These are phyloP conservation scores for Davidsoniella virescens DNA, from an alignment of 2,329 filamentous ascomycete genomes.

Conservation along the genomic window DNA sequence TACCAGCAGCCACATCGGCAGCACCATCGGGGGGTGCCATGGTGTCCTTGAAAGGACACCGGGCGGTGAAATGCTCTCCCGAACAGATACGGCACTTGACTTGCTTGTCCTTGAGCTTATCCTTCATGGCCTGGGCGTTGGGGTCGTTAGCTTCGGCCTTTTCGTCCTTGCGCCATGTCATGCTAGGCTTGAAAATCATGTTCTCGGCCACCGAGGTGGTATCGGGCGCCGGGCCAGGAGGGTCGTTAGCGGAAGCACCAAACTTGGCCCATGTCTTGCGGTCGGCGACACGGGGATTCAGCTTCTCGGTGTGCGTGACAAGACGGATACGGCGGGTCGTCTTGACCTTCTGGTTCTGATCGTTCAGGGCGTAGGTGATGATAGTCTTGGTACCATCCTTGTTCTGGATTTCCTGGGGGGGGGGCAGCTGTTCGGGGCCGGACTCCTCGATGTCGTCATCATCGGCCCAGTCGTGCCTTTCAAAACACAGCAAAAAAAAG, in stretches of 20 bases:
- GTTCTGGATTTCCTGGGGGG: constrained; percentile 81
- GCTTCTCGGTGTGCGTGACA: constrained; percentile 76
- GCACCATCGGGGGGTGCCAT: constrained; percentile 73
- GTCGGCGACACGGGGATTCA: constrained; percentile 93
- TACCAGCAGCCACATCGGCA: constrained; percentile 37
- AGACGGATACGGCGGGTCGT: constrained; percentile 90
- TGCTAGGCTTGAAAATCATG: constrained; percentile 85
- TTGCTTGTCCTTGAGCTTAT: constrained; percentile 93
- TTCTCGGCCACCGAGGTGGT: constrained; percentile 94
- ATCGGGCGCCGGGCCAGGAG: constrained; percentile 65
- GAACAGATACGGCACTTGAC: constrained; percentile 99
- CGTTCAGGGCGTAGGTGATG: constrained; percentile 77
- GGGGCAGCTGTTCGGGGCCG: constrained; percentile 48
- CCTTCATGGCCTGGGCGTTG: constrained; percentile 59
- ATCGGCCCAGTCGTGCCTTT: constrained; percentile 76
- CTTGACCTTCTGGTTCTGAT: constrained; percentile 91
- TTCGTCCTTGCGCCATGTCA: constrained; percentile 85
- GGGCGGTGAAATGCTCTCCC: constrained; percentile 96
- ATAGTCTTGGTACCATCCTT: constrained; percentile 97
- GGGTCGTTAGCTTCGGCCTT: constrained; percentile 62
- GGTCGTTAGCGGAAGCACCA: constrained; percentile 73
- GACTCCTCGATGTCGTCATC: constrained; percentile 76
- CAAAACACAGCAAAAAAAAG: neutral
- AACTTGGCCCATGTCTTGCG: constrained; percentile 90
- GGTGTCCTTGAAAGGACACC: constrained; percentile 99